Evolutionary conservation across 345 rosid species (phyloP).

Genomic region (Citrus australasica): DNA sequence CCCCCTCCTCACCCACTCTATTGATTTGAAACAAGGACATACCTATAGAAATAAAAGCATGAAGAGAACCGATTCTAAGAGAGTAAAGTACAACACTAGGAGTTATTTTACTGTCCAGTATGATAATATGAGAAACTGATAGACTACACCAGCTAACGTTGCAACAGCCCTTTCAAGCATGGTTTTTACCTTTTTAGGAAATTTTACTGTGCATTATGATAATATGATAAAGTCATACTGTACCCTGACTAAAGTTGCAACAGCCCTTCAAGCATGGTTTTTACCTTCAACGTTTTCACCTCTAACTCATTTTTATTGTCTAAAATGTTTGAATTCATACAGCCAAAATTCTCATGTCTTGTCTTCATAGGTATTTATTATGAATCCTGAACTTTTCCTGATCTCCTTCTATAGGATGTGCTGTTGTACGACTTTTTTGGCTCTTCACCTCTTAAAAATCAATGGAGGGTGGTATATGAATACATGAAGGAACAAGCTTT

Average conservation of each 20-base stretch:
- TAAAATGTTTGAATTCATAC: not conserved
- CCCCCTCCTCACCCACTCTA: not conserved
- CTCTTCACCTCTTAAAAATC: conserved; percentile 35
- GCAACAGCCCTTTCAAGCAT: too few relatives aligned
- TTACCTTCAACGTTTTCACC: too few relatives aligned
- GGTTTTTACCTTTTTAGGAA: too few relatives aligned
- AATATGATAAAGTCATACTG: too few relatives aligned
- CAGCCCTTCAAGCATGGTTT: too few relatives aligned
- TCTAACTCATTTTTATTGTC: not conserved
- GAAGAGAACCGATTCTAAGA: not conserved
- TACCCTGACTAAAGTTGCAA: too few relatives aligned
- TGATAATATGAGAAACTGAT: too few relatives aligned
- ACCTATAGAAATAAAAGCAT: not conserved
- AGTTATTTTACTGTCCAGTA: too few relatives aligned
- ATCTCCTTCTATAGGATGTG: conserved; percentile 36
- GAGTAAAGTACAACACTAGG: not conserved
- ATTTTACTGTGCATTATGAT: too few relatives aligned
- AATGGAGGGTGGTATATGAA: conserved; percentile 48
- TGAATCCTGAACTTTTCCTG: not conserved
- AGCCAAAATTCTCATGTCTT: not conserved
- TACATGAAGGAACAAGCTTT: conserved; percentile 35
- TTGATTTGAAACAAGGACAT: not conserved
- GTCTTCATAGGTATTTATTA: not conserved
- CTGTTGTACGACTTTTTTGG: conserved; percentile 53
- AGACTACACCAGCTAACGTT: too few relatives aligned